Percentiles rank a stretch among this genome's conserved stretches.
These are phyloP conservation scores for Pecoramyces ruminantium DNA, from an alignment of 192 early-diverging fungal species.

Conservation along the genomic window DNA sequence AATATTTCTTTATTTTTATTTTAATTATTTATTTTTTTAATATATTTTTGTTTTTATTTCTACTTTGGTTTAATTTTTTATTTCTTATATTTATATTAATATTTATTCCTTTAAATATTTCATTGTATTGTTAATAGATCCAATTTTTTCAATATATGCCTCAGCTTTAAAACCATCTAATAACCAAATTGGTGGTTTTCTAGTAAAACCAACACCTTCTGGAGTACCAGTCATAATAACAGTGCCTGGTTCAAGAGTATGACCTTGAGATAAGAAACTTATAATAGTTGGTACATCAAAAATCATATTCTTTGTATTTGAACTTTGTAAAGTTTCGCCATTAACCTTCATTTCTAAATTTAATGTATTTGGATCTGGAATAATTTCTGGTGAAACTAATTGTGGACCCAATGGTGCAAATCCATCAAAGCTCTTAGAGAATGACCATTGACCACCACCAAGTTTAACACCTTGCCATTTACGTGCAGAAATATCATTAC, in stretches of 20 bases:
- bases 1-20: too few relatives aligned
- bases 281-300: slow-evolving; percentile 27
- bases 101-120: background rate
- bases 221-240: slow-evolving; percentile 34
- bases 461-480: slow-evolving; percentile 30
- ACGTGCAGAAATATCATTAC: slow-evolving; percentile 40
- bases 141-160: background rate
- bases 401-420: slow-evolving; percentile 37
- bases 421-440: slow-evolving; percentile 43
- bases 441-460: slow-evolving; percentile 32
- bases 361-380: slow-evolving; percentile 29
- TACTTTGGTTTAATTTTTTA: too few relatives aligned
- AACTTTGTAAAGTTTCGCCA: slow-evolving; percentile 25
- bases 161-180: slow-evolving; percentile 6
- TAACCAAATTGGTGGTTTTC: slow-evolving; percentile 21
- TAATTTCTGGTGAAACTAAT: slow-evolving; percentile 26
- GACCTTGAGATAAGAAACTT: slow-evolving; percentile 40
- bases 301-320: slow-evolving; percentile 35
- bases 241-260: slow-evolving; percentile 31
- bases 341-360: slow-evolving; percentile 21
- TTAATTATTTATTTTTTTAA: too few relatives aligned
- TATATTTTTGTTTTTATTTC: too few relatives aligned
- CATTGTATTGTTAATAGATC: background rate
- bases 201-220: slow-evolving; percentile 2
- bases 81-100: too few relatives aligned